Base-by-base conservation (phyloP, 2,329 filamentous ascomycete species). In the Fusarium sp. region DNA sequence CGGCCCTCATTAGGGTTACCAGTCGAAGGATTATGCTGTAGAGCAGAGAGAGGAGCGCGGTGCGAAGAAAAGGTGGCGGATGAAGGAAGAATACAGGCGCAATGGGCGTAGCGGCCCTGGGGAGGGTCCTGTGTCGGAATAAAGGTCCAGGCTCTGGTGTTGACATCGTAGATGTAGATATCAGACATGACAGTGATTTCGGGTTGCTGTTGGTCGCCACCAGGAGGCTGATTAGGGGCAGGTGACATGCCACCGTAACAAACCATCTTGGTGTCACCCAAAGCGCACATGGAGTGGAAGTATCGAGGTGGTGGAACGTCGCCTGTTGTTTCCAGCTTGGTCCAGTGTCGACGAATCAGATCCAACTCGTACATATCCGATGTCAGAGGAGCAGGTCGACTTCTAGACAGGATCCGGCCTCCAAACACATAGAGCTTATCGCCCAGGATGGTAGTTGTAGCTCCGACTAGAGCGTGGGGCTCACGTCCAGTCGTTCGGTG, bases 201-300 rank as follows among this genome's bases (percentile, higher is more conserved):
- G 42, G 94, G 91, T 76, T 95, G 93, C 62, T 90, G 86, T 67
- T 87, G 85, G 17, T 86, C 85, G 22, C 83, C 82, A 28, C 83
- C 80, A 52, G 82, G 78, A 39, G 87, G 82, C 49, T 87, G 85
- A 63, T 84, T 87, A 12, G 87, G 85, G 17, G 91, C 90, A 2
- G 96, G 95, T 15, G 96, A 98, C 96, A 99, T 99, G 76, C 96
- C 96, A 66, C 96, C 96, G 82, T 98, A 99, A 83, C 96, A 98
- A 7, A 99, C 96, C 81, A 99, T 88, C 82, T 98, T 99, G 6
- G 94, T 96, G 80, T 98, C 96, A 28, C 96, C 96, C 5, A 99
- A 85, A 3, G 94, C 90, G 81, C 96, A 99, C 82, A 98, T 93
- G 73, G 95, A 98, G 85, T 99, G 96, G 75, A 99, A 99, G 81